Percentiles rank a stretch among this genome's conserved stretches.
These are phyloP conservation scores for Barnettozyma hawaiiensis DNA, from an alignment of 1,139 yeast genomes.

Conservation along the genomic window DNA sequence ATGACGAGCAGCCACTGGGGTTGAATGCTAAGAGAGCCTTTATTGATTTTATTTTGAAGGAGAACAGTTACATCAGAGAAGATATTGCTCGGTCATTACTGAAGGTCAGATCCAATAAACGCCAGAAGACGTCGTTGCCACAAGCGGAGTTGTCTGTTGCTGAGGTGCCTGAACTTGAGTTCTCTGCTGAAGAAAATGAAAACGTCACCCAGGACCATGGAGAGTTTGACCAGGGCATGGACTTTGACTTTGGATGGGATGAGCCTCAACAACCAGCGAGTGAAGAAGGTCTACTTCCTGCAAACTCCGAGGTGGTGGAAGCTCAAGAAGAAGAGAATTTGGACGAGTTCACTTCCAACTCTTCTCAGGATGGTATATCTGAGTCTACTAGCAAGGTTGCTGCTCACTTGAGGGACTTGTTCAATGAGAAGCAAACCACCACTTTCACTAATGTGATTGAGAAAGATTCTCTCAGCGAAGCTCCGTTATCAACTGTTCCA, in stretches of 20 bases:
- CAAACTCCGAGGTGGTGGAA: slow-evolving; percentile 15
- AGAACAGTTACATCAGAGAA: slow-evolving; percentile 14
- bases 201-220: slow-evolving; percentile 18
- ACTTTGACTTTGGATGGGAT: slow-evolving; percentile 13
- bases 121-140: slow-evolving; percentile 20
- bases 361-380: slow-evolving; percentile 28
- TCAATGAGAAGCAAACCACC: slow-evolving; percentile 25
- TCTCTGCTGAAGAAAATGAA: slow-evolving; percentile 16
- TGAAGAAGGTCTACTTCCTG: slow-evolving; percentile 13
- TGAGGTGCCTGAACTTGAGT: slow-evolving; percentile 21
- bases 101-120: slow-evolving; percentile 13
- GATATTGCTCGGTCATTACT: slow-evolving; percentile 17
- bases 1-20: slow-evolving; percentile 4
- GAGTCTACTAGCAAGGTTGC: slow-evolving; percentile 56
- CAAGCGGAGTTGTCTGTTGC: slow-evolving; percentile 17
- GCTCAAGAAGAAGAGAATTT: slow-evolving; percentile 17
- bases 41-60: slow-evolving; percentile 12
- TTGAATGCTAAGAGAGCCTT: slow-evolving; percentile 13
- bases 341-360: slow-evolving; percentile 10
- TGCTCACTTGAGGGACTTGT: slow-evolving; percentile 38
- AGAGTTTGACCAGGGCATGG: slow-evolving; percentile 11
- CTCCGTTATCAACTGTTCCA: slow-evolving; percentile 33
- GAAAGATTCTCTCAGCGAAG: slow-evolving; percentile 29
- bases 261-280: slow-evolving; percentile 1
- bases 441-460: slow-evolving; percentile 40